These are phyloP conservation scores for Rhexocercosporidium sp. DNA, from an alignment of 2,329 filamentous ascomycete genomes.

Conservation along the genomic window DNA sequence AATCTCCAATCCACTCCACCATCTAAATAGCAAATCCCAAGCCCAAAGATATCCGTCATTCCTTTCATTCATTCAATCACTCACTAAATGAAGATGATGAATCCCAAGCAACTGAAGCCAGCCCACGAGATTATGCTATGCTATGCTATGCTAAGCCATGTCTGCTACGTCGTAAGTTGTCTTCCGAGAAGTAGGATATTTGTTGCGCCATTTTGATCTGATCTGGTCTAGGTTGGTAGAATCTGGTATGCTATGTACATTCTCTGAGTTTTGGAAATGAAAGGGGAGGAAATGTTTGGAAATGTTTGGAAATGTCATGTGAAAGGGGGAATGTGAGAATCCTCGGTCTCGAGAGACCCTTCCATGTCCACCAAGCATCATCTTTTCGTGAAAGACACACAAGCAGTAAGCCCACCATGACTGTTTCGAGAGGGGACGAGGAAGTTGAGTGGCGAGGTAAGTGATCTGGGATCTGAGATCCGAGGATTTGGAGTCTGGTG, in stretches of 20 bases:
- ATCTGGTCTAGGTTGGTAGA: neutral
- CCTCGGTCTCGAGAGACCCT: too few relatives aligned
- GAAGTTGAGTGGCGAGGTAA: too few relatives aligned
- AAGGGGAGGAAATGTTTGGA: neutral
- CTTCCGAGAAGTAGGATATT: conserved; percentile 1
- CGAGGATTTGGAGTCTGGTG: neutral
- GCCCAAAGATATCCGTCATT: neutral
- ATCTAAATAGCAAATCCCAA: neutral
- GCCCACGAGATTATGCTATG: neutral
- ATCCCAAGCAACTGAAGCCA: neutral
- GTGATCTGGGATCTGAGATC: neutral
- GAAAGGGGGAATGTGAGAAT: too few relatives aligned
- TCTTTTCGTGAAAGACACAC: neutral
- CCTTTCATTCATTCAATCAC: neutral
- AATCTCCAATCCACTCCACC: neutral
- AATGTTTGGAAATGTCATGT: too few relatives aligned
- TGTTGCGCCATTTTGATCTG: neutral
- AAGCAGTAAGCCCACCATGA: neutral
- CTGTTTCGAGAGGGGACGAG: neutral
- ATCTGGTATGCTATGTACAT: neutral
- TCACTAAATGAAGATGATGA: neutral
- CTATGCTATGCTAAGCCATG: too few relatives aligned
- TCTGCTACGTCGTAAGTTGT: too few relatives aligned
- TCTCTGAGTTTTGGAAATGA: neutral
- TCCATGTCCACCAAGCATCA: too few relatives aligned